A percentile compares a stretch with the other conserved stretches of the same genome.
phyloP scores from a whole-genome alignment of 176 grass and related monocot genomes.

The Oryza meridionalis region DNA sequence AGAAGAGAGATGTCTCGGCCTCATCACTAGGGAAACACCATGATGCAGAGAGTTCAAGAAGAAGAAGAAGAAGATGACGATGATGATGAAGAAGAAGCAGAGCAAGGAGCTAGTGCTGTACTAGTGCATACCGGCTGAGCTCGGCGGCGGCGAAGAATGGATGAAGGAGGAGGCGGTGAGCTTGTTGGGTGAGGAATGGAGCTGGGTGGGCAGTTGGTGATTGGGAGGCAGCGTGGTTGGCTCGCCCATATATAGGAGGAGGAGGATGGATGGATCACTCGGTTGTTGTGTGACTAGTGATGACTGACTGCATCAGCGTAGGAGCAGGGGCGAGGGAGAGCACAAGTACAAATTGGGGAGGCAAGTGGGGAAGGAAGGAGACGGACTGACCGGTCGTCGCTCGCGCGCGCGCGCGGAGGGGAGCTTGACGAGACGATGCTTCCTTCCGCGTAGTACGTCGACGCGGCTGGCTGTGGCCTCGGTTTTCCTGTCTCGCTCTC shows the following conservation, averaged over 20 bases:
- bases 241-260: background rate
- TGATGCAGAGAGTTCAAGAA: background rate
- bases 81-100: too few relatives aligned
- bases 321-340: background rate
- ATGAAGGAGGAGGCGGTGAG: background rate
- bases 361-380: background rate
- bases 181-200: background rate
- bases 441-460: background rate
- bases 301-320: background rate
- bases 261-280: background rate
- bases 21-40: too few relatives aligned
- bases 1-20: too few relatives aligned
- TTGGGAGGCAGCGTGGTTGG: too few relatives aligned
- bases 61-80: too few relatives aligned
- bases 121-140: background rate
- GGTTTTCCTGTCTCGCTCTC: background rate
- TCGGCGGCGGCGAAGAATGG: background rate
- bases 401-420: background rate
- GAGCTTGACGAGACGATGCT: conserved; percentile 16
- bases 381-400: conserved; percentile 32
- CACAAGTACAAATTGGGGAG: conserved; percentile 11
- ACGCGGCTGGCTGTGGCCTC: background rate
- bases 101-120: too few relatives aligned
- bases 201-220: background rate
- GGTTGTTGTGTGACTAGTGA: too few relatives aligned